These are phyloP conservation scores for Diophrys sp. DNA, from an alignment of 73 alveolate genomes.

Conservation along the genomic window DNA sequence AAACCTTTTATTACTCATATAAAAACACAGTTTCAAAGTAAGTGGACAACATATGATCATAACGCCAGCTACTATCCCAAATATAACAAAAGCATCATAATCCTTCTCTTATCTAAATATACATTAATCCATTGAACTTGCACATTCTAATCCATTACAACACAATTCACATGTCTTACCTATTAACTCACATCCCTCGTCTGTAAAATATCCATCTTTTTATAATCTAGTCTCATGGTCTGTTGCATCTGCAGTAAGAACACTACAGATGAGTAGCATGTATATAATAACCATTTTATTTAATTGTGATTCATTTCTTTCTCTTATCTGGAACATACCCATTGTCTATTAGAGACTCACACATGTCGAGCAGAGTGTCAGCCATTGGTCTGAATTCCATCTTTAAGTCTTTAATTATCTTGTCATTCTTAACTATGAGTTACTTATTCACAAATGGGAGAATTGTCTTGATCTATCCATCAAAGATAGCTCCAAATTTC, in stretches of 20 bases:
- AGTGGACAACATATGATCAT: not conserved
- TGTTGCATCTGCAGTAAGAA: not conserved
- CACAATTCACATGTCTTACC: not conserved
- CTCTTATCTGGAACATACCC: slow-evolving; percentile 28
- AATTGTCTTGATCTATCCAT: not conserved
- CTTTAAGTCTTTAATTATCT: not conserved
- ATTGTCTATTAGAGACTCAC: slow-evolving; percentile 13
- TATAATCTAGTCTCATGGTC: not conserved
- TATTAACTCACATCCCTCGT: not conserved
- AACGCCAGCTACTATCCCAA: not conserved
- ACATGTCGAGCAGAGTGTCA: slow-evolving; percentile 26
- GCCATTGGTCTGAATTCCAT: slow-evolving; percentile 3
- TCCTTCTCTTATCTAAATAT: not conserved
- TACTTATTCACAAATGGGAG: not conserved
- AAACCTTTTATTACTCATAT: not conserved
- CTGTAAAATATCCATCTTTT: not conserved
- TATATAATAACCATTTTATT: not conserved
- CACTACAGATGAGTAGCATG: not conserved
- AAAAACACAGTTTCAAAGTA: not conserved
- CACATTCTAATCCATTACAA: not conserved
- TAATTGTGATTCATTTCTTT: slow-evolving; percentile 5
- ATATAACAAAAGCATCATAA: not conserved
- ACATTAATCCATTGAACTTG: not conserved
- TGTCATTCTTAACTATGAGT: not conserved
- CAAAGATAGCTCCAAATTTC: slow-evolving; percentile 6